A percentile compares a stretch with the other conserved stretches of the same genome.
These are phyloP conservation scores for Rhodamnia argentea DNA, from an alignment of 345 rosid species.

Conservation along the genomic window DNA sequence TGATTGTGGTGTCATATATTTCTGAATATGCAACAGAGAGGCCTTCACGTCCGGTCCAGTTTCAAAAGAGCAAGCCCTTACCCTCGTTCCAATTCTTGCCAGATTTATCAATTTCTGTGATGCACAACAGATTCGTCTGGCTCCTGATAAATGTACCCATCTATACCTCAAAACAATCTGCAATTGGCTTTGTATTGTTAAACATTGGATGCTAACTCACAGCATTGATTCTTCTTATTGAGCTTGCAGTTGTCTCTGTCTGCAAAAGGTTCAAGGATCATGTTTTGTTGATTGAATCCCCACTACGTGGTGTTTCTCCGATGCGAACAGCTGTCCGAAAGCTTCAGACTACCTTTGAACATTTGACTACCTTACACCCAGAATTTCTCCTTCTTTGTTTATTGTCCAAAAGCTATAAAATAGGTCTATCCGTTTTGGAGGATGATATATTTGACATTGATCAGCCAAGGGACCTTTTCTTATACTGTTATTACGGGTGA, in stretches of 20 bases:
- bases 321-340: constrained; percentile 62
- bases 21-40: constrained; percentile 27
- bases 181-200: neutral
- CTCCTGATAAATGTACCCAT: constrained; percentile 57
- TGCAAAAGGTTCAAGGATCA: constrained; percentile 82
- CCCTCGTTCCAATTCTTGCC: constrained; percentile 27
- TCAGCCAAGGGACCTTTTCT: constrained; percentile 81
- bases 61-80: constrained; percentile 38
- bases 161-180: neutral
- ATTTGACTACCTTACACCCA: constrained; percentile 84
- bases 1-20: neutral
- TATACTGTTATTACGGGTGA: constrained; percentile 90
- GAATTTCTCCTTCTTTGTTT: constrained; percentile 84
- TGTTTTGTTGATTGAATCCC: constrained; percentile 48
- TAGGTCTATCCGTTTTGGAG: constrained; percentile 66
- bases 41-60: constrained; percentile 31
- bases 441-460: constrained; percentile 86
- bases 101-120: constrained; percentile 57
- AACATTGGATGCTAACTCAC: neutral
- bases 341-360: constrained; percentile 60
- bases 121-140: constrained; percentile 66
- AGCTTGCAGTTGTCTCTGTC: constrained; percentile 47
- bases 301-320: constrained; percentile 68
- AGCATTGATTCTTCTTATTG: constrained; percentile 7
- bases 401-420: constrained; percentile 62